Evolutionary conservation across 495 filamentous ascomycete species (phyloP).

Genomic region (Talaromyces ruber): DNA sequence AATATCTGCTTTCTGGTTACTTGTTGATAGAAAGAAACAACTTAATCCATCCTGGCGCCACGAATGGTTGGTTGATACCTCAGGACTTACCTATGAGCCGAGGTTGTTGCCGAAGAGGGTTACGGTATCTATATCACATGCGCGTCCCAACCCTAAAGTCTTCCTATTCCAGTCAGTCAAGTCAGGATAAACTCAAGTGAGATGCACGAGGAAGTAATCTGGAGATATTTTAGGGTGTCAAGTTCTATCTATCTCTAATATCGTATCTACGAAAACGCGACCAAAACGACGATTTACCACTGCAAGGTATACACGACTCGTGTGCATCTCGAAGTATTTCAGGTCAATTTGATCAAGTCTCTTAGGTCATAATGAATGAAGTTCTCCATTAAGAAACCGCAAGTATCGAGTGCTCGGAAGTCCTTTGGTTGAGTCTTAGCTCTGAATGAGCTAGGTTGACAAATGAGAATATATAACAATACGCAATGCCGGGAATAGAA

Average conservation of each 20-base stretch:
- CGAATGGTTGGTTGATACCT: background rate
- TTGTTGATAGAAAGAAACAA: background rate
- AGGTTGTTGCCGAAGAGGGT: background rate
- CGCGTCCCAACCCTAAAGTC: background rate
- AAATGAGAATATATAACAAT: background rate
- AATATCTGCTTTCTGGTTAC: background rate
- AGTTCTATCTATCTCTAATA: background rate
- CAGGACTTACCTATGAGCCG: background rate
- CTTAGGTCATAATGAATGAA: background rate
- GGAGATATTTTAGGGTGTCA: background rate
- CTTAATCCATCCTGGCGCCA: background rate
- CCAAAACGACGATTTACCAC: background rate
- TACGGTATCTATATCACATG: background rate
- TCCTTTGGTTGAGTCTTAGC: background rate
- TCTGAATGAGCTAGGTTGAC: background rate
- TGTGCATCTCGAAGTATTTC: background rate
- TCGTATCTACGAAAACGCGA: background rate
- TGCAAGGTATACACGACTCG: too few relatives aligned
- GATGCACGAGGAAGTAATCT: background rate
- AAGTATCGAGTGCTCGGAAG: background rate
- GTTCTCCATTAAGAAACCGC: background rate
- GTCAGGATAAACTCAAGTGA: background rate
- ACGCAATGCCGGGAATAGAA: background rate
- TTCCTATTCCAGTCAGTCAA: too few relatives aligned
- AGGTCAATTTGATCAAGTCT: background rate